These are phyloP conservation scores for Xylaria scruposa DNA, from an alignment of 495 filamentous ascomycete species.

Conservation along the genomic window DNA sequence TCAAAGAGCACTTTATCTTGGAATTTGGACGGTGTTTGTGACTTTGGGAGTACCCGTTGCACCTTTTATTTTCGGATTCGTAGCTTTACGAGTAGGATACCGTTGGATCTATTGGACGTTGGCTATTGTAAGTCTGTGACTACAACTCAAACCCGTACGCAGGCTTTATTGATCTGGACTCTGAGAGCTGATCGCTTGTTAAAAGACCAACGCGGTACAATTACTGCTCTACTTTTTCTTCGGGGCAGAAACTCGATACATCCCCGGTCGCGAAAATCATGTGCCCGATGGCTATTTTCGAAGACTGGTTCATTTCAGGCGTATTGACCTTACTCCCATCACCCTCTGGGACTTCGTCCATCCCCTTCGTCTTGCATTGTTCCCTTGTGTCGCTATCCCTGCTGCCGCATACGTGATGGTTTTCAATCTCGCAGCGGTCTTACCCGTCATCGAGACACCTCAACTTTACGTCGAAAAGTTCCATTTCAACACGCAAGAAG, in stretches of 20 bases:
- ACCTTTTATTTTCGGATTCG: conserved; percentile 50
- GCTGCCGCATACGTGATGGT: conserved; percentile 59
- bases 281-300: conserved; percentile 52
- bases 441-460: conserved; percentile 61
- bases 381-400: conserved; percentile 55
- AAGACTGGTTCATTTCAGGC: conserved; percentile 55
- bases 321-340: conserved; percentile 38
- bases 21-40: conserved; percentile 61
- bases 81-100: conserved; percentile 47
- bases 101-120: conserved; percentile 53
- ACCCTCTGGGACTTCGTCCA: conserved; percentile 53
- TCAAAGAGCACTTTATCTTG: conserved; percentile 58
- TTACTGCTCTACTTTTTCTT: conserved; percentile 63
- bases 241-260: conserved; percentile 62
- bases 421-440: conserved; percentile 56
- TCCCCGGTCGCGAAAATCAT: conserved; percentile 37
- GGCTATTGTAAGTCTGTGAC: conserved; percentile 48
- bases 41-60: conserved; percentile 55
- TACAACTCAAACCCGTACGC: background rate
- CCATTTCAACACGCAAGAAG: conserved; percentile 57
- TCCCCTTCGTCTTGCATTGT: conserved; percentile 50
- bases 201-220: conserved; percentile 59
- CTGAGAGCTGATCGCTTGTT: background rate
- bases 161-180: too few species aligned
- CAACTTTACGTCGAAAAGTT: conserved; percentile 59